Evolutionary conservation across 257 asterid genomes (phyloP).

Genomic region (Petrea volubilis): DNA sequence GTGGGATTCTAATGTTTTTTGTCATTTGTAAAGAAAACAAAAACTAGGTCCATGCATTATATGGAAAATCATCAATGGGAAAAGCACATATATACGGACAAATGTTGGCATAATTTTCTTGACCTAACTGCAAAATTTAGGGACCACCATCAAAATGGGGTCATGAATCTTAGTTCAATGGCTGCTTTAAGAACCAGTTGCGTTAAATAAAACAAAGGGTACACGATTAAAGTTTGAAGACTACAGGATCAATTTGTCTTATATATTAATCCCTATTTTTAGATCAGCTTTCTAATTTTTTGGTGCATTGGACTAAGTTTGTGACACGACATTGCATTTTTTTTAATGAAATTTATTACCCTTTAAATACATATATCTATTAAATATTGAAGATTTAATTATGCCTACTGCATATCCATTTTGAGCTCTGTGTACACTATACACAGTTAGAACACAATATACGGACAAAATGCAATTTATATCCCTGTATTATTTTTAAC

Average conservation of each 20-base stretch:
- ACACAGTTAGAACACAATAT: no score
- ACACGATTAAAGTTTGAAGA: not conserved
- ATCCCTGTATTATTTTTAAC: no score
- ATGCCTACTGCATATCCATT: no score
- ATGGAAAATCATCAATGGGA: not conserved
- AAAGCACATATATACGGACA: not conserved
- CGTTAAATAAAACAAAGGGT: not conserved
- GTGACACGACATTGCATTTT: not conserved
- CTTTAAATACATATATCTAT: no score
- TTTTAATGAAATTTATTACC: no score
- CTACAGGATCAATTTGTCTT: not conserved
- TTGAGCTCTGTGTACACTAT: no score
- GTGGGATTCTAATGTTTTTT: conserved; percentile 4
- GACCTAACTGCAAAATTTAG: not conserved
- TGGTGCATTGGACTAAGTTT: not conserved
- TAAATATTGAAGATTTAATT: no score
- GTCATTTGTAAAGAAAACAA: not conserved
- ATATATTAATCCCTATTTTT: not conserved
- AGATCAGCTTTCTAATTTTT: not conserved
- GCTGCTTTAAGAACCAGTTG: not conserved
- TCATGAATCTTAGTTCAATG: not conserved
- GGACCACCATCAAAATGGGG: not conserved
- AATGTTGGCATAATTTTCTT: not conserved
- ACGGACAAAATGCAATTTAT: no score
- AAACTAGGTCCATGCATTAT: not conserved